These are phyloP conservation scores for Ceratocystis papillata DNA, from an alignment of 2,329 filamentous ascomycete genomes.

Conservation along the genomic window DNA sequence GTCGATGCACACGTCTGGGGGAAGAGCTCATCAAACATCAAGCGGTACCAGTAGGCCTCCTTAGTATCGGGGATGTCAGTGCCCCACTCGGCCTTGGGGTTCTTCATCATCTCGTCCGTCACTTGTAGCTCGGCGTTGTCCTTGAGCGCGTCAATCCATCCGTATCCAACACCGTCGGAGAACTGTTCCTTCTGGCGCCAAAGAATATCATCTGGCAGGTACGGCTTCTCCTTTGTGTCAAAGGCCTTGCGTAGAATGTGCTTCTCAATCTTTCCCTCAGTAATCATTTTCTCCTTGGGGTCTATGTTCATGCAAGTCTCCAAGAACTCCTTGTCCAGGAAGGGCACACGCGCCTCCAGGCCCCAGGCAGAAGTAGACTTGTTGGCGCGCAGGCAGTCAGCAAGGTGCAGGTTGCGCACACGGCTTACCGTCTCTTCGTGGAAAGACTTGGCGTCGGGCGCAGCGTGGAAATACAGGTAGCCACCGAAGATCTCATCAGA, in stretches of 20 bases:
- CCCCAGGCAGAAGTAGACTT: slow-evolving; percentile 98
- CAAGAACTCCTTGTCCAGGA: slow-evolving; percentile 95
- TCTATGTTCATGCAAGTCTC: slow-evolving; percentile 89
- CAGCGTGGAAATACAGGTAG: slow-evolving; percentile 96
- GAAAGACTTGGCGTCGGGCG: slow-evolving; percentile 82
- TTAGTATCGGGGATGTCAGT: slow-evolving; percentile 87
- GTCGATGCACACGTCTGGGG: slow-evolving; percentile 81
- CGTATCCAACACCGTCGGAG: slow-evolving; percentile 94
- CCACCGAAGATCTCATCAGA: slow-evolving; percentile 98
- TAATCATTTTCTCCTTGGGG: slow-evolving; percentile 92
- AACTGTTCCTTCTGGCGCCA: slow-evolving; percentile 99
- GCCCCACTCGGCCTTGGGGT: slow-evolving; percentile 95
- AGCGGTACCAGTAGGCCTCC: slow-evolving; percentile 98
- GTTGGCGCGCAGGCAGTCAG: slow-evolving; percentile 97
- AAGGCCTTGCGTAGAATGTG: slow-evolving; percentile 97
- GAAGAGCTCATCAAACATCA: slow-evolving; percentile 99
- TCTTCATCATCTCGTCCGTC: slow-evolving; percentile 96
- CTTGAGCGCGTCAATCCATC: slow-evolving; percentile 97
- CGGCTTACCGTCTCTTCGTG: slow-evolving; percentile 89
- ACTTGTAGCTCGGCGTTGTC: slow-evolving; percentile 83
- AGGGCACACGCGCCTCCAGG: slow-evolving; percentile 92
- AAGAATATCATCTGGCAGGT: slow-evolving; percentile 91
- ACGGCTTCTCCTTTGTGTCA: slow-evolving; percentile 84
- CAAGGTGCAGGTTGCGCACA: slow-evolving; percentile 89
- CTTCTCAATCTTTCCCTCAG: slow-evolving; percentile 80